phyloP scores from a whole-genome alignment of 805 yeast species.

The Hanseniaspora thailandica region DNA sequence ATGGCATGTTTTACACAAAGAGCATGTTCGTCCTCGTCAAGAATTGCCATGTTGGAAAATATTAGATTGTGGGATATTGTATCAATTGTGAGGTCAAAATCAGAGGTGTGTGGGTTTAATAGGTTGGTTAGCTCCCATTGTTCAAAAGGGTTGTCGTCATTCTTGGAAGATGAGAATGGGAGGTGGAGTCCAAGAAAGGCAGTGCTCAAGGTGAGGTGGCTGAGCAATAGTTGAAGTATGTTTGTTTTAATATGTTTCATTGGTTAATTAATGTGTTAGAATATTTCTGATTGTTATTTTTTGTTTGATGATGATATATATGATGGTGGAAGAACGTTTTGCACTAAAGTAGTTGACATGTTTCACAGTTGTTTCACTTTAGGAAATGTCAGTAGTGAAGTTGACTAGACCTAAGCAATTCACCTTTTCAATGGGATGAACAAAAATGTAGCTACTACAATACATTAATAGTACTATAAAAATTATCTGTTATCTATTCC shows the following conservation, averaged over 20 bases:
- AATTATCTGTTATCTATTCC: too few relatives aligned
- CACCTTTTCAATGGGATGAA: too few relatives aligned
- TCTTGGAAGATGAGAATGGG: neutral
- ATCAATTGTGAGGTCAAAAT: neutral
- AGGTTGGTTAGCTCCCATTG: neutral
- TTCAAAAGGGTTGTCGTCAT: neutral
- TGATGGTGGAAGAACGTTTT: too few relatives aligned
- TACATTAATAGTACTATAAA: too few relatives aligned
- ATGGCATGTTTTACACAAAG: constrained; percentile 1
- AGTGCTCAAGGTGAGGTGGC: neutral
- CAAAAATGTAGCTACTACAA: too few relatives aligned
- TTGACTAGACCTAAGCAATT: too few relatives aligned
- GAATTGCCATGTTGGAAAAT: neutral
- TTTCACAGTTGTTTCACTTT: too few relatives aligned
- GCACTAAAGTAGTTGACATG: too few relatives aligned
- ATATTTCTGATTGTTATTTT: too few relatives aligned
- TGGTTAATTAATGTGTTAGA: too few relatives aligned
- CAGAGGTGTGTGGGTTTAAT: neutral
- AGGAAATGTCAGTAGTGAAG: too few relatives aligned
- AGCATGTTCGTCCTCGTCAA: neutral
- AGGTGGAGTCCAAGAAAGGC: neutral
- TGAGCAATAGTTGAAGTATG: neutral
- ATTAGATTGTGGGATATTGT: neutral
- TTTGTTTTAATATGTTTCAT: neutral
- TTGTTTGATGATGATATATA: too few relatives aligned